Evolutionary conservation across 495 filamentous ascomycete genomes (phyloP).

Genomic region (Annulohypoxylon nitens): DNA sequence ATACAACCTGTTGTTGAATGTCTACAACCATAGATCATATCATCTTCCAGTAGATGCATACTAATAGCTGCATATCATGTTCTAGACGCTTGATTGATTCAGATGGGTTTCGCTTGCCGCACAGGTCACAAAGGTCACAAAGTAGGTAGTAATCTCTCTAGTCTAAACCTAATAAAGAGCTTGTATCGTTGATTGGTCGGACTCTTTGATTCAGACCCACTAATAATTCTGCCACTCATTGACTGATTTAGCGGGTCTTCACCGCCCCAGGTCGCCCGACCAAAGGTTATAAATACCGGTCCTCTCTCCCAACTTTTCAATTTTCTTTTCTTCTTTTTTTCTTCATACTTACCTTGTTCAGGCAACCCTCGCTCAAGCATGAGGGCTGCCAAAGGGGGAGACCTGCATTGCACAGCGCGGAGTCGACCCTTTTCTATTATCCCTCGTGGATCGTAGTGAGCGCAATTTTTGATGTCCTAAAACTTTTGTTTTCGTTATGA

Average conservation of each 20-base stretch:
- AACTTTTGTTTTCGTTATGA: slow-evolving; percentile 42
- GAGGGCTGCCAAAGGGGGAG: slow-evolving; percentile 70
- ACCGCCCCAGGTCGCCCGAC: not conserved
- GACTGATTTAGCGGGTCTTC: slow-evolving; percentile 2
- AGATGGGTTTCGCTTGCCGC: not conserved
- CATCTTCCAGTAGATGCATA: not conserved
- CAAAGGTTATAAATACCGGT: not conserved
- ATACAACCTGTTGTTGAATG: not conserved
- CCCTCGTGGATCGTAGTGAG: slow-evolving; percentile 72
- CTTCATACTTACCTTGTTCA: slow-evolving; percentile 83
- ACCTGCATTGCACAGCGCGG: slow-evolving; percentile 86
- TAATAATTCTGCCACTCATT: slow-evolving; percentile 22
- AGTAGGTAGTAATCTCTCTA: too few species aligned
- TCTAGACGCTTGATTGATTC: slow-evolving; percentile 8
- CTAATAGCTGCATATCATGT: not conserved
- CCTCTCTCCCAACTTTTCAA: slow-evolving; percentile 4
- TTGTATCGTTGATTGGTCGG: not conserved
- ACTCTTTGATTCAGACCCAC: not conserved
- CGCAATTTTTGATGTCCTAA: slow-evolving; percentile 49
- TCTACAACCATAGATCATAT: not conserved
- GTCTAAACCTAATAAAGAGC: not conserved
- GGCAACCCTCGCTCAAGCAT: slow-evolving; percentile 72
- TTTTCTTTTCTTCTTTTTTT: slow-evolving; percentile 60
- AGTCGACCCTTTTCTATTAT: slow-evolving; percentile 74
- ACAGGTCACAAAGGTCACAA: not conserved